A percentile compares a stretch with the other conserved stretches of the same genome.
Evolutionary conservation across 2,329 filamentous ascomycete species (phyloP).

Genomic region (Neofusicoccum sp.): DNA sequence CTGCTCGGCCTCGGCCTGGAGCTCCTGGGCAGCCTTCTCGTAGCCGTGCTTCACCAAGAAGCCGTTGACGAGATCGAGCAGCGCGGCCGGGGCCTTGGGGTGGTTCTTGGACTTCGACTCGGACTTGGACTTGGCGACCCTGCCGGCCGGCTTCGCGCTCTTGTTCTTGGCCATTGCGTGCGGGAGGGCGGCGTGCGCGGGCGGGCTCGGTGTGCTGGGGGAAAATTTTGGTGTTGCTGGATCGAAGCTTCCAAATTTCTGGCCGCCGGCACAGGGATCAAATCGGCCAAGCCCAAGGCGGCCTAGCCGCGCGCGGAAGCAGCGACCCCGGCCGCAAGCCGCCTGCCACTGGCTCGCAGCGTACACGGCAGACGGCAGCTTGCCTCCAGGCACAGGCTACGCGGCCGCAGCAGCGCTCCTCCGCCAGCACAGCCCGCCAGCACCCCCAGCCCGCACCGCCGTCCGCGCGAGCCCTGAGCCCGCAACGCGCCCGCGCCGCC

Average conservation of each 20-base stretch:
- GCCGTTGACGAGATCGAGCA: constrained; percentile 36
- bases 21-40: constrained; percentile 32
- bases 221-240: not conserved
- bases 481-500: not conserved
- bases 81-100: constrained; percentile 27
- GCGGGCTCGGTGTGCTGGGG: not conserved
- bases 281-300: not conserved
- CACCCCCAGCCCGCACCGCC: not conserved
- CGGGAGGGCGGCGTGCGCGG: not conserved
- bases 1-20: constrained; percentile 27
- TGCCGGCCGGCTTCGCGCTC: constrained; percentile 10
- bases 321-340: constrained; percentile 8
- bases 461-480: constrained; percentile 4
- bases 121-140: constrained; percentile 8
- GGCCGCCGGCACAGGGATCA: constrained; percentile 5
- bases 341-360: constrained; percentile 7
- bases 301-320: constrained; percentile 9
- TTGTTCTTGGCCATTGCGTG: constrained; percentile 21
- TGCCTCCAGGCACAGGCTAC: constrained; percentile 10
- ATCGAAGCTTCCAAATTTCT: constrained; percentile 10
- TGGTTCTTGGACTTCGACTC: constrained; percentile 19
- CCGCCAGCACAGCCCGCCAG: not conserved
- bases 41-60: constrained; percentile 41
- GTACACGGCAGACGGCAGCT: constrained; percentile 16
- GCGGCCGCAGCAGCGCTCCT: constrained; percentile 2